Evolutionary conservation across 228 moss, liverwort and hornwort genomes (phyloP).

Genomic region (Sphagnum fallax): DNA sequence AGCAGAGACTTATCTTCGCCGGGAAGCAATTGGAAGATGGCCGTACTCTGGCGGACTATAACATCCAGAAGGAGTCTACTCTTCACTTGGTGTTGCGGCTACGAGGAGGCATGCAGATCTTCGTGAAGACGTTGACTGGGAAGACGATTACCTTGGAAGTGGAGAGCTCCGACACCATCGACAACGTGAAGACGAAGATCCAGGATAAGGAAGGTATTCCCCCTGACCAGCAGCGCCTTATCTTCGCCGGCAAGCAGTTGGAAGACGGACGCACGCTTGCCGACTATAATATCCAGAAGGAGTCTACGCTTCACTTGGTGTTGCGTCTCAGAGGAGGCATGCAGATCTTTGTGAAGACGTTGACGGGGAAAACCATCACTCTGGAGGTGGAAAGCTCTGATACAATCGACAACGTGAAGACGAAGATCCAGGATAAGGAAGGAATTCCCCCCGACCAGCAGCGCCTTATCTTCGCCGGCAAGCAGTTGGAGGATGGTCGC

Average conservation of each 20-base stretch:
- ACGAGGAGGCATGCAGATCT: slow-evolving; percentile 3
- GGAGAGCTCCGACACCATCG: slow-evolving; percentile 1
- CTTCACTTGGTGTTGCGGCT: background rate
- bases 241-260: slow-evolving; percentile 9
- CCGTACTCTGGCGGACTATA: slow-evolving; percentile 1
- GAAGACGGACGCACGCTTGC: slow-evolving; percentile 6
- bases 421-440: background rate
- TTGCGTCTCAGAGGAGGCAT: background rate
- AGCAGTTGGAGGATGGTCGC: background rate
- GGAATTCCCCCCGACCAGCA: slow-evolving; percentile 2
- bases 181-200: too few relatives aligned
- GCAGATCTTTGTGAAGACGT: slow-evolving; percentile 3
- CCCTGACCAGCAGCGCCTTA: slow-evolving; percentile 5
- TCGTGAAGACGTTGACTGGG: background rate
- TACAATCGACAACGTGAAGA: slow-evolving; percentile 1
- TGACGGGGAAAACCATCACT: slow-evolving; percentile 4
- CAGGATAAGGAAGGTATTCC: background rate
- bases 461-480: background rate
- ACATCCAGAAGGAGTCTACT: slow-evolving; percentile 7
- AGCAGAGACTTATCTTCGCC: slow-evolving; percentile 8
- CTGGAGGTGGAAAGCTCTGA: slow-evolving; percentile 4
- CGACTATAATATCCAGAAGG: slow-evolving; percentile 6
- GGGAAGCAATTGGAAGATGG: slow-evolving; percentile 9
- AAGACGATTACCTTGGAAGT: slow-evolving; percentile 7
- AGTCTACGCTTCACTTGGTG: slow-evolving; percentile 1